Evolutionary conservation across 768 basidiomycete genomes (phyloP).

Genomic region (Pisolithus orientalis): DNA sequence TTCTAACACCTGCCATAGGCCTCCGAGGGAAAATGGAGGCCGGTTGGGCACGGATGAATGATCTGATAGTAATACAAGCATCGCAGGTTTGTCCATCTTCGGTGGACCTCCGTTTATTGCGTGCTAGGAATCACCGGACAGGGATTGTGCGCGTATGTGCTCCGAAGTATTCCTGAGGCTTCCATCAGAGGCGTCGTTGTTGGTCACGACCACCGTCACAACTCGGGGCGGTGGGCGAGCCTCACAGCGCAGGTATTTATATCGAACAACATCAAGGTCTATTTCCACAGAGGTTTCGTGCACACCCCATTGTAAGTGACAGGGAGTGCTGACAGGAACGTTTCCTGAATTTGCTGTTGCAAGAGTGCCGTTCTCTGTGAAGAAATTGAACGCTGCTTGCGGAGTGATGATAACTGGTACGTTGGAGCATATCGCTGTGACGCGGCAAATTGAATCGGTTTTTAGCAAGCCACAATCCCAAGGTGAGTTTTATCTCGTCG

Average conservation of each 20-base stretch:
- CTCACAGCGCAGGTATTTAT: slow-evolving; percentile 71
- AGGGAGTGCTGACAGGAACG: background rate
- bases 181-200: slow-evolving; percentile 64
- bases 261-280: slow-evolving; percentile 57
- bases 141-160: slow-evolving; percentile 74
- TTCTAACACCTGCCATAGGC: slow-evolving; percentile 34
- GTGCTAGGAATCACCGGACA: slow-evolving; percentile 18
- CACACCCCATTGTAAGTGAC: slow-evolving; percentile 72
- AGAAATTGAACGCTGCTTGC: slow-evolving; percentile 59
- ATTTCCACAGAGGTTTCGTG: slow-evolving; percentile 61
- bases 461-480: slow-evolving; percentile 82
- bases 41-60: slow-evolving; percentile 90
- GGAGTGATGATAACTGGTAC: slow-evolving; percentile 89
- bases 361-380: slow-evolving; percentile 79
- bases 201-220: slow-evolving; percentile 81
- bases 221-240: slow-evolving; percentile 72
- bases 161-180: slow-evolving; percentile 47
- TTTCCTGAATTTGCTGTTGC: background rate
- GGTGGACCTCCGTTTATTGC: background rate
- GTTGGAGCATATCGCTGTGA: slow-evolving; percentile 7
- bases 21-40: slow-evolving; percentile 81
- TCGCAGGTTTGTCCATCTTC: slow-evolving; percentile 50
- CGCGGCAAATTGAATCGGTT: background rate
- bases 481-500: slow-evolving; percentile 37
- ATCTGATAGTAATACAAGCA: slow-evolving; percentile 74